A percentile compares a stretch with the other conserved stretches of the same genome.
Evolutionary conservation across 371 early-diverging fungal genomes (phyloP).

Genomic region (Zychaea mexicana): DNA sequence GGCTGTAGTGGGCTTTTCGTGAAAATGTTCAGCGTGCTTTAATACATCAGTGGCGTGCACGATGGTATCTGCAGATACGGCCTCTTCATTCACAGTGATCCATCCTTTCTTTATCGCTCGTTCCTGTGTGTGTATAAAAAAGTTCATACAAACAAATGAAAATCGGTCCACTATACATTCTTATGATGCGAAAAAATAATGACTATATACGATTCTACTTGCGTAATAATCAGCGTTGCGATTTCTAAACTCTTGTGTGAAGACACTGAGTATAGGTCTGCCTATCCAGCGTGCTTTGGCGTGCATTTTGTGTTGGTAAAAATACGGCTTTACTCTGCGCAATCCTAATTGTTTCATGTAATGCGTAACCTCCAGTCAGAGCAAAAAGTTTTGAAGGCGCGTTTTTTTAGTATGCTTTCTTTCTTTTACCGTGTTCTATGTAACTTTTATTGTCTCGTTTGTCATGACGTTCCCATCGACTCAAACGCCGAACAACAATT

Average conservation of each 20-base stretch:
- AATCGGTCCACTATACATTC: too few relatives aligned
- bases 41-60: not conserved
- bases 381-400: too few relatives aligned
- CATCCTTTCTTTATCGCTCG: not conserved
- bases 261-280: not conserved
- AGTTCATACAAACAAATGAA: too few relatives aligned
- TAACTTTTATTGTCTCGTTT: too few relatives aligned
- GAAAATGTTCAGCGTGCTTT: not conserved
- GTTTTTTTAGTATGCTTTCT: not conserved
- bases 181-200: too few relatives aligned
- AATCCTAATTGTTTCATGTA: not conserved
- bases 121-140: not conserved
- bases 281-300: not conserved
- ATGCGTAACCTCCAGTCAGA: too few relatives aligned
- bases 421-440: not conserved
- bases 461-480: too few relatives aligned
- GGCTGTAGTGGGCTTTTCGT: not conserved
- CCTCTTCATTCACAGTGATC: not conserved
- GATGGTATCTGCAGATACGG: not conserved
- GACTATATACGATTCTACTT: not conserved
- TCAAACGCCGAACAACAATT: too few relatives aligned
- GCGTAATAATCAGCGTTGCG: not conserved
- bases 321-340: not conserved
- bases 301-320: not conserved
- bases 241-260: not conserved